Base-by-base conservation (phyloP, 2,329 filamentous ascomycete species). In the Sordariomycetes sp. region DNA sequence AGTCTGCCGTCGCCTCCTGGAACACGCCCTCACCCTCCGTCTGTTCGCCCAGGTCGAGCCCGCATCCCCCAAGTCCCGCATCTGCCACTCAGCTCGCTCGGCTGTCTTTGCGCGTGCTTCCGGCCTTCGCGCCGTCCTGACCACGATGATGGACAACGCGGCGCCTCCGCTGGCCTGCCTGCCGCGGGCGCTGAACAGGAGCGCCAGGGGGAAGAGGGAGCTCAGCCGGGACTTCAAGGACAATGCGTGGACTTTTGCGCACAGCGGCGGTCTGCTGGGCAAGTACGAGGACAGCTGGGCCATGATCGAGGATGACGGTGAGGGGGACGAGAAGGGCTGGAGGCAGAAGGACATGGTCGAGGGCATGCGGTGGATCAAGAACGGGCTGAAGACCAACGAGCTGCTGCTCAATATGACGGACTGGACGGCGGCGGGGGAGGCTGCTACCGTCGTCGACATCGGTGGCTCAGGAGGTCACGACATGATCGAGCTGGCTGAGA, bases 381-480 rank as follows among this genome's bases (percentile, higher is more conserved):
- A 14, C 8, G 10, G 15, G 8, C 26, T 29, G 8, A 14, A 15
- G 10, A 11, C 15, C 26, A 15, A 29, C 9, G 26, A 9, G 26
- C 8, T 14, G 9, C 9, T 29, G 26, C 26, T 29, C 8, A 8
- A 10, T 8, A 8, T 29, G 34, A 29, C 3, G 18, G 45, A 47
- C 21, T 42, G 40, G 40, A 27, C 12, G 5, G 33, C n/a, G 5
- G 29, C 31, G 1, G 40, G 33, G n/a, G 31, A 43, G n/a, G 34
- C 39, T 3, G n/a, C n/a, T n/a, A 33, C 30, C 19, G 36, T 41
- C 6, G 39, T 42, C n/a, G n/a, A n/a, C n/a, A 46, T 64, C 18
- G 59, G 61, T 4, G 60, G 61, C 20, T 63, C 60, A 5, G 53
- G 48, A 11, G 62, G 61, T 8, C 54, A 59, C 37, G 56, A 58